Evolutionary conservation across 371 early-diverging fungal genomes (phyloP), one percentile per base, ranked within the genome.

Genomic region (Coemansia sp.): DNA sequence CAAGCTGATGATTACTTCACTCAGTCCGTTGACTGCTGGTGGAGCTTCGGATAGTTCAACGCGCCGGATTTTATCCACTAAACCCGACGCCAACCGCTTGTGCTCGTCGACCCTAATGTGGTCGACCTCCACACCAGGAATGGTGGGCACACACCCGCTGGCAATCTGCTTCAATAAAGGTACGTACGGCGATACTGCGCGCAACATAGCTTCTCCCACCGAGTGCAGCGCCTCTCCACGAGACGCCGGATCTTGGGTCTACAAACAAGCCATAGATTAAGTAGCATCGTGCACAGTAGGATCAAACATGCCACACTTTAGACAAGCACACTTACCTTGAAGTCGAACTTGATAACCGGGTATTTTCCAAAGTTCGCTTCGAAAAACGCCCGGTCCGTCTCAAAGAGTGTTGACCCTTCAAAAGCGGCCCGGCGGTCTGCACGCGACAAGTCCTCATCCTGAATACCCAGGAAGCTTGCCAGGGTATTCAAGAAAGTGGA

Each of bases 331-430:
- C 34, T 62, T 49, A 48, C 55, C 57, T 51, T 50, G 26, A 57
- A 42, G 36, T 57, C 45, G 5, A 63, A 45, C 26, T 3, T 10
- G 1, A 57, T 3, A 8, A 63, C 57, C 1, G 57, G 31, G 26
- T 57, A 63, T n/a, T 43, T 42, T 9, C 51, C 57, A 55, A 57
- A 63, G 38, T 57, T 20, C 40, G 9, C 34, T 8, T 63, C 51
- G 13, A 62, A 55, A 16, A 62, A 43, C 39, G 13, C 20, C 5
- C 1, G 36, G 13, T 55, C 4, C 5, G 3, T 9, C 1, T 39
- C 39, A 32, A 39, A 54, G 5, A 56, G 0, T 2, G 36, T 14
- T 9, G 4, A 63, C 10, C 5, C 2, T 2, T 10, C 16, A 20
- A 53, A 57, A n/a, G 3, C 1, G 5, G 14, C 54, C 32, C 6